Conservation (phyloP, 805 yeast species). For the Pichia sporocuriosa region DNA sequence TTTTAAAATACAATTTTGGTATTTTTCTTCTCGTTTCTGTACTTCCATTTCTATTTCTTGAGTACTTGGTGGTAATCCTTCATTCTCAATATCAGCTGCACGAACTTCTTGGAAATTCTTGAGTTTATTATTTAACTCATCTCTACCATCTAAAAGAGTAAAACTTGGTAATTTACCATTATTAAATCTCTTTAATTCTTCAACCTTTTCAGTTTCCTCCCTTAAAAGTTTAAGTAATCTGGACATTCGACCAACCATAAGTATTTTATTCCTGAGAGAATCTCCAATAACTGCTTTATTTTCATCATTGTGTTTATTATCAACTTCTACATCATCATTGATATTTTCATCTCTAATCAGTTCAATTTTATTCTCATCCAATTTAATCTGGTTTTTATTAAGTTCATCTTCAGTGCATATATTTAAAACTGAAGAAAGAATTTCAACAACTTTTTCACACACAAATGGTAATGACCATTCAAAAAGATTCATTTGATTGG, state of each 20-base stretch:
- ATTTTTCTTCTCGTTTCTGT: background rate
- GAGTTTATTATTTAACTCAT: slow-evolving; percentile 66
- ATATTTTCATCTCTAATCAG: background rate
- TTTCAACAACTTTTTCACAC: slow-evolving; percentile 92
- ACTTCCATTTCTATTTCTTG: slow-evolving; percentile 36
- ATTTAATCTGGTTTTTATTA: background rate
- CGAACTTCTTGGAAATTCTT: slow-evolving; percentile 75
- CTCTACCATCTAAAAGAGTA: slow-evolving; percentile 73
- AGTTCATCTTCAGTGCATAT: slow-evolving; percentile 93
- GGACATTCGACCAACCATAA: slow-evolving; percentile 49
- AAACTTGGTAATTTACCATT: slow-evolving; percentile 85
- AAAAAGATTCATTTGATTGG: slow-evolving; percentile 94
- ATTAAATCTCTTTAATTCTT: slow-evolving; percentile 63
- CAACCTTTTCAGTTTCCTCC: slow-evolving; percentile 81
- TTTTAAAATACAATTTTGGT: background rate
- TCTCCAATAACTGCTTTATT: background rate
- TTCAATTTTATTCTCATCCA: background rate
- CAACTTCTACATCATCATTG: background rate
- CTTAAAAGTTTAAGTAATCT: slow-evolving; percentile 86
- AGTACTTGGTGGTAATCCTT: slow-evolving; percentile 76
- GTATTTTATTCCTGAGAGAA: slow-evolving; percentile 2
- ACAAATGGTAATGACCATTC: slow-evolving; percentile 97
- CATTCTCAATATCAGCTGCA: slow-evolving; percentile 72
- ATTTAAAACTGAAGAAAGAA: slow-evolving; percentile 81
- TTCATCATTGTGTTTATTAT: background rate